A percentile compares a stretch with the other conserved stretches of the same genome.
These are phyloP conservation scores for Ceratobasidium sp. DNA, from an alignment of 1,284 basidiomycete species.

Conservation along the genomic window DNA sequence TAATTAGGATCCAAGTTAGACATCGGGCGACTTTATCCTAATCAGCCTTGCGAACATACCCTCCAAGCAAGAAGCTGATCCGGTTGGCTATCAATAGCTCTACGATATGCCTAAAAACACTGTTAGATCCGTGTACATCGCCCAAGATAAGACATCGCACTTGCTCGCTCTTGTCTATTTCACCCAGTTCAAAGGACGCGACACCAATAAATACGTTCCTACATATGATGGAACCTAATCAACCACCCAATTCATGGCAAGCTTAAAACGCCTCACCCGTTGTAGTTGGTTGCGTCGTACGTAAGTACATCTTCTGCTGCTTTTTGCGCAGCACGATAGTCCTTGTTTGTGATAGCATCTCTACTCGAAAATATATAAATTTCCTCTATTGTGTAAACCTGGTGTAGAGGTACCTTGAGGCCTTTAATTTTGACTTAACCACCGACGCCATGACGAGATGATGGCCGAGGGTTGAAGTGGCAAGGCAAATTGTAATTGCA, in stretches of 20 bases:
- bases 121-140: conserved; percentile 30
- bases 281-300: conserved; percentile 78
- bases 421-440: conserved; percentile 77
- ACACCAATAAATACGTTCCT: conserved; percentile 86
- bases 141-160: conserved; percentile 52
- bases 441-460: conserved; percentile 51
- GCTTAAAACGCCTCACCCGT: conserved; percentile 63
- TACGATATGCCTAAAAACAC: conserved; percentile 68
- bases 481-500: neutral
- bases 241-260: conserved; percentile 26
- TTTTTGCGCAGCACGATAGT: conserved; percentile 72
- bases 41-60: conserved; percentile 60
- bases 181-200: conserved; percentile 73
- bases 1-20: conserved; percentile 46
- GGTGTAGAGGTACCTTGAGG: conserved; percentile 52
- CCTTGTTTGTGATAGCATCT: conserved; percentile 75
- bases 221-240: conserved; percentile 19
- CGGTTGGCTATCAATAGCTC: conserved; percentile 69
- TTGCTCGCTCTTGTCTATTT: conserved; percentile 78
- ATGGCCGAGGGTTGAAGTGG: neutral
- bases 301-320: conserved; percentile 69
- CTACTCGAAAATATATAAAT: conserved; percentile 48
- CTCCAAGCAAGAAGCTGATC: conserved; percentile 78
- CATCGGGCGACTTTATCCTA: neutral
- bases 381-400: neutral